These are phyloP conservation scores for Colletotrichum salicis DNA, from an alignment of 2,329 filamentous ascomycete species.

Conservation along the genomic window DNA sequence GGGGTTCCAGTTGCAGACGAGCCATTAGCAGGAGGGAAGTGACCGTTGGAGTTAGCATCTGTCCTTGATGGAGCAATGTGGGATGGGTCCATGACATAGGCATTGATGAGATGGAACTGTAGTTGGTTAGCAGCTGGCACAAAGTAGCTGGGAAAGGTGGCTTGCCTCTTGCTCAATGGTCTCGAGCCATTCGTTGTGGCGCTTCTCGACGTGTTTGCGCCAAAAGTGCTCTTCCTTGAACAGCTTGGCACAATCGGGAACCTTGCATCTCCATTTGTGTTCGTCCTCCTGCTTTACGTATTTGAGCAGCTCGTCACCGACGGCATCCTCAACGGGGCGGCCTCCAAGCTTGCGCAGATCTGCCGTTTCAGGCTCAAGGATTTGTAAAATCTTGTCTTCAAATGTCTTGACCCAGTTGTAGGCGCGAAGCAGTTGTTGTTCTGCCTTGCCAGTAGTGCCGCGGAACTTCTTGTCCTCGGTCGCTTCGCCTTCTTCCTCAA, in stretches of 20 bases:
- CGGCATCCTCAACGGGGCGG: slow-evolving; percentile 83
- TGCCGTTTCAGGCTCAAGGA: slow-evolving; percentile 88
- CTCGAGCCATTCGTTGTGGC: slow-evolving; percentile 89
- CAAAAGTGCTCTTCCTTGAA: slow-evolving; percentile 99
- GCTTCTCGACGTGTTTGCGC: slow-evolving; percentile 97
- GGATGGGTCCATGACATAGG: slow-evolving; percentile 92
- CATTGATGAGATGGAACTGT: slow-evolving; percentile 89
- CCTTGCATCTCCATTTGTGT: slow-evolving; percentile 95
- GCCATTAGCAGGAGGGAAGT: slow-evolving; percentile 85
- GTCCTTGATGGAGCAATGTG: slow-evolving; percentile 94
- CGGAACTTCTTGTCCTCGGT: slow-evolving; percentile 80
- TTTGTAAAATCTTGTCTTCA: slow-evolving; percentile 93
- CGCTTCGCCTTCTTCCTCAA: slow-evolving; percentile 71
- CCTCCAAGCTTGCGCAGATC: slow-evolving; percentile 93
- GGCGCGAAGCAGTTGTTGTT: slow-evolving; percentile 91
- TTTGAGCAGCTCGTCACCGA: slow-evolving; percentile 87
- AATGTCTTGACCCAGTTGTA: slow-evolving; percentile 99
- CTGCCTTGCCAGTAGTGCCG: slow-evolving; percentile 77
- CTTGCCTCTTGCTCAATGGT: slow-evolving; percentile 84
- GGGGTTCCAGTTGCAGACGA: slow-evolving; percentile 86
- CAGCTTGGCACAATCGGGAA: slow-evolving; percentile 93
- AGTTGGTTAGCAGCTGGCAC: slow-evolving; percentile 45
- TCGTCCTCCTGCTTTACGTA: slow-evolving; percentile 98
- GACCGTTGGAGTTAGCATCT: slow-evolving; percentile 94
- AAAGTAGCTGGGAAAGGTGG: slow-evolving; percentile 36